Percentiles rank a stretch among this genome's conserved stretches.
Evolutionary conservation across 2,329 filamentous ascomycete genomes (phyloP).

Genomic region (Fusarium armeniacum): DNA sequence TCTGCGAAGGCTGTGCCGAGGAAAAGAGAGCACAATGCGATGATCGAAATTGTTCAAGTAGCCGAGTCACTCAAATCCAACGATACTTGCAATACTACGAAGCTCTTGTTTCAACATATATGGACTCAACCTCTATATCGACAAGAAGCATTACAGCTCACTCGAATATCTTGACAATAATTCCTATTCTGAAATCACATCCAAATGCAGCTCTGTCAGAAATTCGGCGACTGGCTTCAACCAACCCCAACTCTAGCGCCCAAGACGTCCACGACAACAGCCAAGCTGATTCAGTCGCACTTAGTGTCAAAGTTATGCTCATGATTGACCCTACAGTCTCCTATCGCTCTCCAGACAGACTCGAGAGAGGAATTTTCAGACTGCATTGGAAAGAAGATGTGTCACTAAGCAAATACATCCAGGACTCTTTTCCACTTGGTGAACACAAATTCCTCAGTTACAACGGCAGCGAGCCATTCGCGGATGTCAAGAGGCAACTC

Average conservation of each 20-base stretch:
- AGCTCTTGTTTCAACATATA: neutral
- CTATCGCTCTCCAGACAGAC: neutral
- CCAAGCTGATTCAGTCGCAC: neutral
- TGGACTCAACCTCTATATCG: neutral
- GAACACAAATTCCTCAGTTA: neutral
- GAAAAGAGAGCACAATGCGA: neutral
- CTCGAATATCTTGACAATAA: neutral
- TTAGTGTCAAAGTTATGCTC: neutral
- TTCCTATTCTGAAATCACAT: neutral
- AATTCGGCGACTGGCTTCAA: neutral
- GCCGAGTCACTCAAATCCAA: neutral
- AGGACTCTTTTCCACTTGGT: neutral
- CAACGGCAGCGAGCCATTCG: neutral
- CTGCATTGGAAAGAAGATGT: neutral
- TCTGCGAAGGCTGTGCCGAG: neutral
- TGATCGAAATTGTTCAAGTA: neutral
- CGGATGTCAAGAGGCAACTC: neutral
- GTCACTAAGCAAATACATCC: neutral
- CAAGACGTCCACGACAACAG: rapidly evolving
- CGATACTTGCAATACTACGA: conserved; percentile 5
- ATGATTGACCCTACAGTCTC: conserved; percentile 7
- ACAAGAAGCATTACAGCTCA: neutral
- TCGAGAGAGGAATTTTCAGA: neutral
- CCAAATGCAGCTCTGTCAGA: neutral
- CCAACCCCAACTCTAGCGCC: rapidly evolving